A percentile compares a stretch with the other conserved stretches of the same genome.
Conservation (phyloP, 2,329 filamentous ascomycete species). For the Alternaria triticimaculans region DNA sequence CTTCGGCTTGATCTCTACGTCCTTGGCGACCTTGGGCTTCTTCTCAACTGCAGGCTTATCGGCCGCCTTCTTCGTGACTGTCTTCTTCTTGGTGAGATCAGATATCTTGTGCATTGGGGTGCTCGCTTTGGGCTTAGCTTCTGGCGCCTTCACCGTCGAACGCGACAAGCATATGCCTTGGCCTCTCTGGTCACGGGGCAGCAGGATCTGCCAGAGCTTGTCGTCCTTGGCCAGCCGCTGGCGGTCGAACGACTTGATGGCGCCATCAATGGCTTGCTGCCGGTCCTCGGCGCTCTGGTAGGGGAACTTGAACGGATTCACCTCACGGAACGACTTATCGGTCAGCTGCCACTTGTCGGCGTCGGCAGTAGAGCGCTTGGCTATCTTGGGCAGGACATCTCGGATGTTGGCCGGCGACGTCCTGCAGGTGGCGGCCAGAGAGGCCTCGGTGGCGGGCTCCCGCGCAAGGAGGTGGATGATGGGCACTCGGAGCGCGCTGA, state of each 20-base stretch:
- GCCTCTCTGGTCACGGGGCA: conserved; percentile 66
- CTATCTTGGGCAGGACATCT: conserved; percentile 57
- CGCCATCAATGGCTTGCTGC: conserved; percentile 66
- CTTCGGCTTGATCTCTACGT: conserved; percentile 25
- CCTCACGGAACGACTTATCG: conserved; percentile 66
- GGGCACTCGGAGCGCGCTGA: conserved; percentile 53
- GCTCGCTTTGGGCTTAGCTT: conserved; percentile 43
- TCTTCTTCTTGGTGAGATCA: conserved; percentile 55
- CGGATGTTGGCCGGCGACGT: conserved; percentile 36
- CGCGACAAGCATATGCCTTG: conserved; percentile 68
- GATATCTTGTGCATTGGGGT: conserved; percentile 46
- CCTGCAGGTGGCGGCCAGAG: conserved; percentile 41
- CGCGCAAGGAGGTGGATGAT: conserved; percentile 62
- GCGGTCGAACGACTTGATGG: conserved; percentile 68
- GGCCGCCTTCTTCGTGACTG: conserved; percentile 50
- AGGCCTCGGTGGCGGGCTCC: conserved; percentile 38
- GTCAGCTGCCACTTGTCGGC: conserved; percentile 55
- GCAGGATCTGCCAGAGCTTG: conserved; percentile 67
- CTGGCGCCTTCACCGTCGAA: conserved; percentile 58
- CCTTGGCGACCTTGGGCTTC: conserved; percentile 21
- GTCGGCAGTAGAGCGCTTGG: conserved; percentile 56
- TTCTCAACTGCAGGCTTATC: conserved; percentile 49
- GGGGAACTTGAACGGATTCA: conserved; percentile 67
- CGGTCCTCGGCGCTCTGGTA: conserved; percentile 64
- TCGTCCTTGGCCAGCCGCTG: conserved; percentile 66